Conservation (phyloP, 2,329 filamentous ascomycete genomes). For the Arthrobotrys musiformis region DNA sequence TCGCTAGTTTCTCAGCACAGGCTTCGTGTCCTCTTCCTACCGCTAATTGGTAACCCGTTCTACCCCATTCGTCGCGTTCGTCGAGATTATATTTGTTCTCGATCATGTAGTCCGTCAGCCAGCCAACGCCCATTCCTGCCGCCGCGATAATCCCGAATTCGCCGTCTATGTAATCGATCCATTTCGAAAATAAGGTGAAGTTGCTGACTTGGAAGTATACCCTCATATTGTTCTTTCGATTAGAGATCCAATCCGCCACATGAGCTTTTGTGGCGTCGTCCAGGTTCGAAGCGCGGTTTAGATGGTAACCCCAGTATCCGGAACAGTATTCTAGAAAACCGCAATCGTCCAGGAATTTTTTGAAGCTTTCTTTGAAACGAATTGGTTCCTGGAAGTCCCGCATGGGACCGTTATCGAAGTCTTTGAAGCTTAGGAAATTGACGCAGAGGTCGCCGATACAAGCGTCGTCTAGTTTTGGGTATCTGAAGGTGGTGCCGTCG, state of each 20-base stretch:
- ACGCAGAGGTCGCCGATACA: slow-evolving; percentile 31
- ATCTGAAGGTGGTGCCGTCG: slow-evolving; percentile 12
- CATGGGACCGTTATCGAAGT: slow-evolving; percentile 24
- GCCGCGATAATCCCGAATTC: slow-evolving; percentile 2
- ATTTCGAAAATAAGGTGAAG: neutral
- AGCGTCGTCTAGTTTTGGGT: slow-evolving; percentile 11
- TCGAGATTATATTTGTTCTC: neutral
- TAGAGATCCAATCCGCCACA: slow-evolving; percentile 1
- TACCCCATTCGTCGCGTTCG: slow-evolving; percentile 9
- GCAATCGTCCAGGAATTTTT: slow-evolving; percentile 20
- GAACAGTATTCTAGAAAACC: slow-evolving; percentile 21
- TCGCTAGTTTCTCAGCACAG: neutral
- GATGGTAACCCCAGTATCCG: slow-evolving; percentile 4
- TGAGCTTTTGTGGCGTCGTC: slow-evolving; percentile 24
- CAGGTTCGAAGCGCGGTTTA: neutral
- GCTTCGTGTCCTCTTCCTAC: neutral
- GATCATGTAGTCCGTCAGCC: slow-evolving; percentile 23
- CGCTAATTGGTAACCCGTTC: slow-evolving; percentile 7
- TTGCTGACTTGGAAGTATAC: slow-evolving; percentile 2
- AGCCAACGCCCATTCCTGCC: neutral
- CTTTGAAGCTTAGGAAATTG: slow-evolving; percentile 26
- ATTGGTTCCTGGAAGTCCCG: neutral
- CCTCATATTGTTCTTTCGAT: slow-evolving; percentile 25
- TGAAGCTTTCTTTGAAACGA: slow-evolving; percentile 12
- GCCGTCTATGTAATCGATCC: slow-evolving; percentile 1